Conservation (phyloP, 2,329 filamentous ascomycete species). For the Dactylellina drechsleri region DNA sequence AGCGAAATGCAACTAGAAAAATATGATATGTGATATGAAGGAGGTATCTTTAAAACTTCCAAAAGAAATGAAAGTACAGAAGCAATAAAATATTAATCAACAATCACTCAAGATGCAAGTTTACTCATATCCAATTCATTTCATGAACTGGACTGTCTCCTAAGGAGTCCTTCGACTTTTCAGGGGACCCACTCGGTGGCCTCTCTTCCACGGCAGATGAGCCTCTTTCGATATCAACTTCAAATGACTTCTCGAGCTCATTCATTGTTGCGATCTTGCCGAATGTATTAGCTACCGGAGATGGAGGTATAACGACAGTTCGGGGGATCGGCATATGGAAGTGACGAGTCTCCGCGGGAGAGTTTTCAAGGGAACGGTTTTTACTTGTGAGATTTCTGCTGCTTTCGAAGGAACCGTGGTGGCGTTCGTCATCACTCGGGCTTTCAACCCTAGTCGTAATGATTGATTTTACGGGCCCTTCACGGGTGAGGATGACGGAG, state of each 20-base stretch:
- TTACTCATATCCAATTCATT: conserved; percentile 30
- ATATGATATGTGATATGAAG: no score
- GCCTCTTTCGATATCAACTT: conserved; percentile 18
- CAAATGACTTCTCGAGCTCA: conserved; percentile 35
- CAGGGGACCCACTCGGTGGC: conserved; percentile 38
- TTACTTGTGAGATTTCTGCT: not conserved
- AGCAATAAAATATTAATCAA: no score
- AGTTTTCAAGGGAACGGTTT: no score
- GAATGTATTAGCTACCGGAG: conserved; percentile 22
- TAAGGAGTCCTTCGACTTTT: conserved; percentile 16
- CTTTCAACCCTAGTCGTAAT: conserved; percentile 40
- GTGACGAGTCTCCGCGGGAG: not conserved
- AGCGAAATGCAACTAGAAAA: no score
- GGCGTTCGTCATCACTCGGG: conserved; percentile 5
- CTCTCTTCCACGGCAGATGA: conserved; percentile 17
- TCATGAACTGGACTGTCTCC: conserved; percentile 37
- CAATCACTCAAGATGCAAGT: not conserved
- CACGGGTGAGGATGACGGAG: conserved; percentile 21
- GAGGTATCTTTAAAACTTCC: no score
- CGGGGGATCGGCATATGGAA: conserved; percentile 11
- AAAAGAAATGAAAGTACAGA: no score
- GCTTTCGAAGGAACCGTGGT: conserved; percentile 4
- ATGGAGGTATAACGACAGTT: conserved; percentile 33
- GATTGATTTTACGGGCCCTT: conserved; percentile 31
- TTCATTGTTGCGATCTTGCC: conserved; percentile 30